Base-by-base conservation (phyloP, 2,329 filamentous ascomycete genomes). In the Aspergillus aculeatinus region DNA sequence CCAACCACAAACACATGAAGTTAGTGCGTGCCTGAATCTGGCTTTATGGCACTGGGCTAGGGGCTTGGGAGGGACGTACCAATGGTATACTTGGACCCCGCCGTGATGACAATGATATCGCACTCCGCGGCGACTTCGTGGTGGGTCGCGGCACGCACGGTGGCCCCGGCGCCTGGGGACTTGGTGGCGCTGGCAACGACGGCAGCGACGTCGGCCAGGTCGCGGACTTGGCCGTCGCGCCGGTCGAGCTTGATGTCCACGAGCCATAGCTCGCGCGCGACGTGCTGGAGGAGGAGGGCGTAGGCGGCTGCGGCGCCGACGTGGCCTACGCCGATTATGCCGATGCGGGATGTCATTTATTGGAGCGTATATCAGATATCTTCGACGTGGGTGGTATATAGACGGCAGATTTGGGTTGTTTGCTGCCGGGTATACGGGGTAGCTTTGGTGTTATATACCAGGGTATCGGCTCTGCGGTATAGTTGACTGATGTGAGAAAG, bases 71-170 rank as follows among this genome's bases (percentile, higher is more conserved):
- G 31, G 16, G 21, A 56, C 21, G 56, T 71, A 74, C 77, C 75
- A 60, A 71, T 65, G 63, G 77, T 62, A 69, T 82, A 79, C 67
- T 80, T 84, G n/a, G 81, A 81, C 35, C 82, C 83, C 0, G 82
- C 82, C 0, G 82, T 83, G 53, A 85, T 79, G 51, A 85, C 77
- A 6, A 85, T 76, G 31, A 85, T 80, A 65, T 85, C 82, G 50
- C 80, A 80, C 67, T 83, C 79, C n/a, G 78, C 75, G 1, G 82
- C 31, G 10, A 23, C 82, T 63, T 85, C 83, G 23, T 72, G 72
- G 55, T 79, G 74, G 21, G 74, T 77, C 19, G 77, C 82, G 1
- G 76, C 76, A 29, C 78, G 75, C 4, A 83, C 77, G 35, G 73
- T 76, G 4, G 79, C 81, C 29, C 77, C 76, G 19, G 74, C 58